Base-by-base conservation (phyloP, 2,329 filamentous ascomycete species). In the Fusarium musae region DNA sequence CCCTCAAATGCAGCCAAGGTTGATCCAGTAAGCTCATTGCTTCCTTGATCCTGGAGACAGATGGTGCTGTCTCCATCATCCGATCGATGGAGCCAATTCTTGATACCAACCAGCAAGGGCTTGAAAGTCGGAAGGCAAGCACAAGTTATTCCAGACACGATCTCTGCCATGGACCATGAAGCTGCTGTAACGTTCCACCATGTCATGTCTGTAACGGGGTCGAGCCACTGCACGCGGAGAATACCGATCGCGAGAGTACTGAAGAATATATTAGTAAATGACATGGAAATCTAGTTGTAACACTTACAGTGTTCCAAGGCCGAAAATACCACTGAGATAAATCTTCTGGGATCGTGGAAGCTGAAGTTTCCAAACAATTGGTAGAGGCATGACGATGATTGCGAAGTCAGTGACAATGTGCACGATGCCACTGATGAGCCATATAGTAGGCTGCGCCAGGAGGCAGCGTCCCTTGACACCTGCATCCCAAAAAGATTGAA, bases 101-200 rank as follows among this genome's bases (percentile, higher is more conserved):
- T 66, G 3, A 62, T 10, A 9, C 39, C 39, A 3, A 3, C 7
- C 0, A 76, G 23, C 3, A 76, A 21, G 0, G 73, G 73, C 4
- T 70, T 66, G 8, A 62, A 67, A 0, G 73, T 75, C 0, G 75
- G 70, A 10, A 77, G 59, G 5, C 75, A 77, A 12, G 75, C 66
- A 26, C 75, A 77, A 9, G 60, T 49, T n/a, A 74, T 75, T 2
- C 63, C 70, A 2, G 73, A 74, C 2, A 68, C 66, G 9, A 77
- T 32, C 21, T 77, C 75, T 1, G 75, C 72, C 0, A 77, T 61
- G 0, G 75, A 77, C 75, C 75, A 77, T 0, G 44, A 65, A 0
- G 75, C 70, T 11, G 70, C 23, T 1, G 42, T 61, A 5, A 75
- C 65, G 13, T 74, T 77, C 67, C 72, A 74, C 70, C 73, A 77